Base-by-base conservation (phyloP, 345 rosid species). In the Camelina sativa region DNA sequence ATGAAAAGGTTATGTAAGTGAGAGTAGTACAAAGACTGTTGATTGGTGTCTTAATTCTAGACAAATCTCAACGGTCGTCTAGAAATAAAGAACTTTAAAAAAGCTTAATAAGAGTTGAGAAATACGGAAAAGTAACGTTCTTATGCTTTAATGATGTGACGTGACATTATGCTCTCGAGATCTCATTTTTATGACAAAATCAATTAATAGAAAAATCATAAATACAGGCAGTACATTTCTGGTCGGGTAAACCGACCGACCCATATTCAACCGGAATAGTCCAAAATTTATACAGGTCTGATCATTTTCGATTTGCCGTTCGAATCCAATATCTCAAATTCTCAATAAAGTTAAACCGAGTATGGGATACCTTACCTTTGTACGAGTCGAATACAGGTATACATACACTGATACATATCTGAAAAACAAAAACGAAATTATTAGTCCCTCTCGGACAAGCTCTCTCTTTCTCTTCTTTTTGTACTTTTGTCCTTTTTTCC, bases 31-130 rank as follows among this genome's bases (percentile, higher is more conserved):
- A 38, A 59, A 59, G 37, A 67, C 61, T 32, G 56, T 8, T 32
- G 55, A 69, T 35, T 53, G n/a, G 69, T 62, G 53, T 53, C 22
- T 32, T 71, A 71, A 64, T 57, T 64, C 62, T 64, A 48, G 40
- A 77, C 80, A 77, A 71, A 65, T 65, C 76, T 65, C 76, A 77
- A 77, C 80, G 80, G 80, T 77, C 80, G 12, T 65, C 60, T 77
- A 57, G 67, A 64, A 77, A 64, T 77, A 77, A 71, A 77, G 48
- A 64, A 71, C 6, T 28, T 34, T 0, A 1, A 7, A 56, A 63
- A 41, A 58, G 55, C 23, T 62, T 62, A 71, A 38, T 48, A 62
- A 63, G 72, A 11, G 71, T 47, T 71, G 72, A 56, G 53, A 57
- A 56, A 63, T 62, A 34, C 28, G 40, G 34, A 68, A 62, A 62